These are phyloP conservation scores for Phytopythium boreale DNA, from an alignment of 352 stramenopile species.

Conservation along the genomic window DNA sequence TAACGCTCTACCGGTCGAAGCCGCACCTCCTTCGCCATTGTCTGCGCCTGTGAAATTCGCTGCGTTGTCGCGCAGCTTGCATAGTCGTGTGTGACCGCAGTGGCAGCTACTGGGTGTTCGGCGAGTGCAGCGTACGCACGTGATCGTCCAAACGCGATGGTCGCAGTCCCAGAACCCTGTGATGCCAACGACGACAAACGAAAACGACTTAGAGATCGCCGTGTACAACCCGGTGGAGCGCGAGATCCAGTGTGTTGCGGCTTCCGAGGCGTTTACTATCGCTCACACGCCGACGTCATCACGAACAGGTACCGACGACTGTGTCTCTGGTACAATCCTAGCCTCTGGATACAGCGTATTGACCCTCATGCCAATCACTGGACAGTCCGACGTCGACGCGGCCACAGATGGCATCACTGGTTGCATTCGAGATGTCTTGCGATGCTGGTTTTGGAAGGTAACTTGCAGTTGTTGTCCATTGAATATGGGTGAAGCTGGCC, in stretches of 20 bases:
- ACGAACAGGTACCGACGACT: not conserved
- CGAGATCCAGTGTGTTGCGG: not conserved
- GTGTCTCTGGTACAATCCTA: not conserved
- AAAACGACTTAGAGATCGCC: conserved; percentile 15
- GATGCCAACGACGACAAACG: conserved; percentile 12
- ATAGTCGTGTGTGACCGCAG: conserved; percentile 13
- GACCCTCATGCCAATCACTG: not conserved
- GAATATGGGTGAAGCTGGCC: not conserved
- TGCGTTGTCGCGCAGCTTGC: conserved; percentile 6
- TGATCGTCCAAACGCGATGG: conserved; percentile 13
- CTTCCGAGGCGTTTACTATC: not conserved
- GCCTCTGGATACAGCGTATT: not conserved
- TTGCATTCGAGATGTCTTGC: not conserved
- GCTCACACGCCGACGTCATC: conserved; percentile 1
- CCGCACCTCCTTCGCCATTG: not conserved
- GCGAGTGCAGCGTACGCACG: conserved; percentile 9
- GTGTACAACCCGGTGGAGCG: conserved; percentile 13
- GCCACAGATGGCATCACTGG: not conserved
- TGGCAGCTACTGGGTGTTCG: conserved; percentile 13
- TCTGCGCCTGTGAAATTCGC: not conserved
- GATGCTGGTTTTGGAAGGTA: conserved; percentile 20
- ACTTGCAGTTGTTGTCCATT: not conserved
- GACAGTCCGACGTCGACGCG: not conserved
- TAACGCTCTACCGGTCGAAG: not conserved
- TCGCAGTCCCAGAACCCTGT: not conserved